These are phyloP conservation scores for Chaetomium sp. DNA, from an alignment of 2,329 filamentous ascomycete genomes.

Conservation along the genomic window DNA sequence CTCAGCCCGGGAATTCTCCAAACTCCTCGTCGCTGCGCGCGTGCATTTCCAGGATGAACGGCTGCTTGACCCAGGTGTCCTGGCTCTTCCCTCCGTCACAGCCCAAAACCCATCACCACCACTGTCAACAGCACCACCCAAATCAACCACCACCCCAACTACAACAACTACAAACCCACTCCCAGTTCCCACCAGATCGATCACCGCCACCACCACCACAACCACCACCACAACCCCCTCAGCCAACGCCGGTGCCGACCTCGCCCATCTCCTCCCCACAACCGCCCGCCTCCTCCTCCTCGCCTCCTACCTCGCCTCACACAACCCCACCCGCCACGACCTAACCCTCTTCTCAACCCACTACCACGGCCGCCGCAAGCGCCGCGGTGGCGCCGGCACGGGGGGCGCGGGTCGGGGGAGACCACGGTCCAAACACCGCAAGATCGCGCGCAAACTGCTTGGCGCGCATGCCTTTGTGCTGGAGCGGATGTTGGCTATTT, in stretches of 20 bases:
- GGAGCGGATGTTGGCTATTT: constrained; percentile 73
- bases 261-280: constrained; percentile 59
- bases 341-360: constrained; percentile 68
- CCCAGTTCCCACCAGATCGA: no score
- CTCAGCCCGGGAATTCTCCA: constrained; percentile 73
- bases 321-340: constrained; percentile 71
- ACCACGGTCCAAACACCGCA: constrained; percentile 50
- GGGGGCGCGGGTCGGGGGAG: constrained; percentile 6
- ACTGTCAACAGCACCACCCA: not conserved
- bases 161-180: not conserved
- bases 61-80: constrained; percentile 60
- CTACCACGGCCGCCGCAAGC: constrained; percentile 46
- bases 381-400: constrained; percentile 39
- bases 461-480: constrained; percentile 71
- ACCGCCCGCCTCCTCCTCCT: constrained; percentile 68
- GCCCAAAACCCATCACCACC: not conserved
- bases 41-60: constrained; percentile 66
- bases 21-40: constrained; percentile 66
- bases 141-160: not conserved
- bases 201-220: not conserved
- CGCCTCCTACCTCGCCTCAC: constrained; percentile 73
- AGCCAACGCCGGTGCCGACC: not conserved
- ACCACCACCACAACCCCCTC: not conserved
- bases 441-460: constrained; percentile 70
- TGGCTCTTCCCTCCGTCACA: constrained; percentile 26